Base-by-base conservation (phyloP, 2,329 filamentous ascomycete genomes). In the Colletotrichum eleusines region DNA sequence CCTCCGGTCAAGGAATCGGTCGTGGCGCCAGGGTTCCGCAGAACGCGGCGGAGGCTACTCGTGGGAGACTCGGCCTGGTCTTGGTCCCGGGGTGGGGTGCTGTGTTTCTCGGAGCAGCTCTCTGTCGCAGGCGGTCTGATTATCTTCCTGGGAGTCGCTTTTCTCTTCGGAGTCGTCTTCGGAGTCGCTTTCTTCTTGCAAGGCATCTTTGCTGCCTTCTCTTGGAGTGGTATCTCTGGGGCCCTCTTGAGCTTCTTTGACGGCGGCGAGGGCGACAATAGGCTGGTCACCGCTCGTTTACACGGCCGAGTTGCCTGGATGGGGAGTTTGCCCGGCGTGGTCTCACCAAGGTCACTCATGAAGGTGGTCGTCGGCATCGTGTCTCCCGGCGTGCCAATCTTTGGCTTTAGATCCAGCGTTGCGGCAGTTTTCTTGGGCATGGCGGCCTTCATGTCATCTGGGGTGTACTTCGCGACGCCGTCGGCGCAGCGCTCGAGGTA, bases 401-500 rank as follows among this genome's bases (percentile, higher is more conserved):
- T 7, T 3, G 11, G 3, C 7, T 3, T 26, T 18, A 1, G 8
- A 5, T 2, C 11, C 1, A 4, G 5, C n/a, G n/a, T n/a, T n/a
- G n/a, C n/a, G 20, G 8, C n/a, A 23, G 16, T 1, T 11, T 26
- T 7, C n/a, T 38, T 35, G 11, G 28, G 7, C 31, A 51, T 28
- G 3, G n/a, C 31, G 2, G n/a, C 8, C 16, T 16, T 51, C 23
- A 53, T 2, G 8, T 5, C 7, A 12, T 61, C 55, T 8, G 48
- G 7, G 2, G 26, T 26, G 28, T 66, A 66, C 7, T 3, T 6
- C 5, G 35, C 38, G 5, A 7, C 1, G 5, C 63, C 48, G 1
- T 66, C 14, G 14, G 55, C 46, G 8, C 63, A 66, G 16, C 35
- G 23, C 3, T 53, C 5, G 6, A 66, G 35, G 23, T 61, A 66